Conservation (phyloP, 768 basidiomycete genomes). For the Termitomyces sp. region DNA sequence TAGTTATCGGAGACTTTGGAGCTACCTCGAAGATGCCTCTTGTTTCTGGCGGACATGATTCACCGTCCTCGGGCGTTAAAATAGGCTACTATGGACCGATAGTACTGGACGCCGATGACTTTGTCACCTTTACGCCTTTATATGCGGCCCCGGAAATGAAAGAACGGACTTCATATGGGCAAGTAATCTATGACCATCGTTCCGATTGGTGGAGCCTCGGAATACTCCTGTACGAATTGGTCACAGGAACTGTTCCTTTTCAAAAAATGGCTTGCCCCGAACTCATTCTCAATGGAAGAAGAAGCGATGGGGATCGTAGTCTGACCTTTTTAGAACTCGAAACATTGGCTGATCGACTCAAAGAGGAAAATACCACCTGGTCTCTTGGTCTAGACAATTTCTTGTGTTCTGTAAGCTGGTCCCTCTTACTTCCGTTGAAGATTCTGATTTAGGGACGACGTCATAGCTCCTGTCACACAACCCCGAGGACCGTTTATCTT, state of each 20-base stretch:
- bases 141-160: constrained; percentile 37
- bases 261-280: background rate
- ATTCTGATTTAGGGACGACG: background rate
- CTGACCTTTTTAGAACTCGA: constrained; percentile 25
- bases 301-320: constrained; percentile 23
- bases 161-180: constrained; percentile 23
- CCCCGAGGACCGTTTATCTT: constrained; percentile 26
- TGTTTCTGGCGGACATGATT: background rate
- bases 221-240: constrained; percentile 30
- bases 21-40: constrained; percentile 39
- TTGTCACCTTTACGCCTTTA: constrained; percentile 31
- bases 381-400: constrained; percentile 20
- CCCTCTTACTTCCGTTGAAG: background rate
- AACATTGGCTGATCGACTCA: constrained; percentile 12
- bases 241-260: constrained; percentile 27
- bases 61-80: background rate
- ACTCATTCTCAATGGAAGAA: background rate
- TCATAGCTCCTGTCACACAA: constrained; percentile 28
- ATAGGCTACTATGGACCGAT: constrained; percentile 15
- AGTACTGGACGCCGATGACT: constrained; percentile 22
- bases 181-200: constrained; percentile 29
- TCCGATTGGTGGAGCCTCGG: constrained; percentile 40
- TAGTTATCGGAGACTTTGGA: constrained; percentile 64
- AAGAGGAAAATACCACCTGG: constrained; percentile 1
- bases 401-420: constrained; percentile 24